These are phyloP conservation scores for Trichophyton equinum DNA, from an alignment of 2,329 filamentous ascomycete genomes.

Conservation along the genomic window DNA sequence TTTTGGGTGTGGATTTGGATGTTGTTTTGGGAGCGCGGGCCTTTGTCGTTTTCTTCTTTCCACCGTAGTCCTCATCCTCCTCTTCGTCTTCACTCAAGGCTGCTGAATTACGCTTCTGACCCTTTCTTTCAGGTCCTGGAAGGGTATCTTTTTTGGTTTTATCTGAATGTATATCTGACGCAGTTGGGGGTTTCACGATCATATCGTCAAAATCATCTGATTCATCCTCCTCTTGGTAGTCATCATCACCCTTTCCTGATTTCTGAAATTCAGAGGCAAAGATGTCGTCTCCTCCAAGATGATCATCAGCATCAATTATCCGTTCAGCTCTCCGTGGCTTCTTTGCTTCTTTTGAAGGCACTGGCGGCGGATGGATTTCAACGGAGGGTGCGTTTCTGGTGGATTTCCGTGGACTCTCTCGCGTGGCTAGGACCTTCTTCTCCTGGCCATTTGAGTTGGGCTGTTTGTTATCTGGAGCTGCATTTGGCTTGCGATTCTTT, in stretches of 20 bases:
- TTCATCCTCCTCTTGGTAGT: constrained; percentile 54
- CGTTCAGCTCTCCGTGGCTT: constrained; percentile 24
- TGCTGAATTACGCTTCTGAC: constrained; percentile 47
- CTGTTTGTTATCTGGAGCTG: constrained; percentile 14
- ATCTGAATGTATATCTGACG: constrained; percentile 27
- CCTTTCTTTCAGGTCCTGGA: constrained; percentile 34
- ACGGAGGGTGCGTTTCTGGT: constrained; percentile 21
- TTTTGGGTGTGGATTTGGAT: constrained; percentile 26
- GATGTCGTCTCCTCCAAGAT: constrained; percentile 66
- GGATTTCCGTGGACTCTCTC: constrained; percentile 26
- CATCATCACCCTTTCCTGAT: constrained; percentile 53
- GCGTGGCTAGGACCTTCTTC: constrained; percentile 20
- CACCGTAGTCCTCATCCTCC: constrained; percentile 41
- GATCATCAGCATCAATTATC: constrained; percentile 50
- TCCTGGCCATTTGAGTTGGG: constrained; percentile 14
- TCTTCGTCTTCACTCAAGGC: constrained; percentile 42
- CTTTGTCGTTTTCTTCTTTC: constrained; percentile 43
- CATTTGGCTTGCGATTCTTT: constrained; percentile 5
- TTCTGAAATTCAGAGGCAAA: constrained; percentile 61
- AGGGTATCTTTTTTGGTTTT: constrained; percentile 38
- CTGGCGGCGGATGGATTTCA: background rate
- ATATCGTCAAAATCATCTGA: constrained; percentile 50
- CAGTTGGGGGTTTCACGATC: constrained; percentile 47
- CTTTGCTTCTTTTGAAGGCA: constrained; percentile 6
- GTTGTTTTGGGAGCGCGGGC: background rate